Conservation (phyloP, 177 flowering plant genomes). For the Vitis hybrid region DNA sequence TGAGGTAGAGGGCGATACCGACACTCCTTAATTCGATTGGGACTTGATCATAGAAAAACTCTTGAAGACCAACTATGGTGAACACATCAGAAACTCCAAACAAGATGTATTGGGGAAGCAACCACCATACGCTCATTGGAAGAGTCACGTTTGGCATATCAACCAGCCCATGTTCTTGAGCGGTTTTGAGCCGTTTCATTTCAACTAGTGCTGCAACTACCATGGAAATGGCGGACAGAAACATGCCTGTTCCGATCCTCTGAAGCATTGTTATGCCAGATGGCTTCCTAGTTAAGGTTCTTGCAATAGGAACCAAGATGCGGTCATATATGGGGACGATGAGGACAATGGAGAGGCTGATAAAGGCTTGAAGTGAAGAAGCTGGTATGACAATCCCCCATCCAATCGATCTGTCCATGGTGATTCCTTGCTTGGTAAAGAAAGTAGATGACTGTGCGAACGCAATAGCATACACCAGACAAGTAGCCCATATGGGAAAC, state of each 20-base stretch:
- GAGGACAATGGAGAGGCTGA: constrained; percentile 30
- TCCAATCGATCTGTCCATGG: constrained; percentile 42
- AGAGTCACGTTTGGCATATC: constrained; percentile 30
- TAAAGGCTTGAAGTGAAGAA: constrained; percentile 38
- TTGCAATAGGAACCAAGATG: constrained; percentile 26
- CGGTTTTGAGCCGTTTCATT: constrained; percentile 25
- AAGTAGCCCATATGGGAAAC: constrained; percentile 44
- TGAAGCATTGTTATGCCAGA: constrained; percentile 42
- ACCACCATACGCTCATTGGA: constrained; percentile 50
- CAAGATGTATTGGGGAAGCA: constrained; percentile 40
- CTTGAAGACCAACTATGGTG: constrained; percentile 49
- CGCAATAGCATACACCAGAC: constrained; percentile 40
- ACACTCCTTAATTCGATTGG: constrained; percentile 35
- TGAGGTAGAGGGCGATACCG: constrained; percentile 34
- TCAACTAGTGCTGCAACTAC: constrained; percentile 41
- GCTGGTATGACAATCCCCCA: constrained; percentile 32
- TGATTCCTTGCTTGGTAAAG: constrained; percentile 52
- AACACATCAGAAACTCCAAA: constrained; percentile 36
- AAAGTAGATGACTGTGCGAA: constrained; percentile 41
- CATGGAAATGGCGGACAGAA: constrained; percentile 34
- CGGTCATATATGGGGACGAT: constrained; percentile 33
- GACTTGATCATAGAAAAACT: constrained; percentile 47
- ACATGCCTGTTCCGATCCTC: constrained; percentile 45
- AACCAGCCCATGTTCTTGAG: constrained; percentile 27
- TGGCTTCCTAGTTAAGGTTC: constrained; percentile 20